A percentile compares a stretch with the other conserved stretches of the same genome.
These are phyloP conservation scores for Thermomucor indicae-seudaticae DNA, from an alignment of 371 early-diverging fungal species.

Conservation along the genomic window DNA sequence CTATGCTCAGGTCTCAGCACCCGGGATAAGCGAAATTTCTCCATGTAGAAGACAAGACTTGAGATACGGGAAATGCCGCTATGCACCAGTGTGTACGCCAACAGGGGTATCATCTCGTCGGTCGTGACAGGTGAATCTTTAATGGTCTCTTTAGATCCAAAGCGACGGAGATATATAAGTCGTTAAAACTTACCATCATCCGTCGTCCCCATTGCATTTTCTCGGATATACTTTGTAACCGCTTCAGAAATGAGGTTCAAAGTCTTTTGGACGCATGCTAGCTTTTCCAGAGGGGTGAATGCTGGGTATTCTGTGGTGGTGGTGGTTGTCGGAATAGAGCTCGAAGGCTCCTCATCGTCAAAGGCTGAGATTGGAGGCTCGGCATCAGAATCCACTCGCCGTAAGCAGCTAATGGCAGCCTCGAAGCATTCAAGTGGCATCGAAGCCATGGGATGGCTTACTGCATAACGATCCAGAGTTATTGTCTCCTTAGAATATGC, in stretches of 20 bases:
- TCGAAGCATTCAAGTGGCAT: constrained; percentile 34
- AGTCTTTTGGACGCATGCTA: constrained; percentile 30
- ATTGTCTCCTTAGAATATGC: constrained; percentile 29
- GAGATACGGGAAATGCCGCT: constrained; percentile 47
- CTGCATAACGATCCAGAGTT: constrained; percentile 32
- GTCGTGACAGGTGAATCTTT: constrained; percentile 49
- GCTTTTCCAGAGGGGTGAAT: constrained; percentile 47
- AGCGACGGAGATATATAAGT: neutral
- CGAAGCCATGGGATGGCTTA: constrained; percentile 36
- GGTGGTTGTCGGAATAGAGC: neutral
- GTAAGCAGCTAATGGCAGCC: constrained; percentile 26
- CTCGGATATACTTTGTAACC: constrained; percentile 23
- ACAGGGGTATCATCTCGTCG: constrained; percentile 61
- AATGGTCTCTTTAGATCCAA: neutral
- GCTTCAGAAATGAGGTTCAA: constrained; percentile 37
- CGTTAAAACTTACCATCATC: constrained; percentile 18
- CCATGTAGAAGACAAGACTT: constrained; percentile 55
- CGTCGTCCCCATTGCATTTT: neutral
- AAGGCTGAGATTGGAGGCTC: constrained; percentile 5
- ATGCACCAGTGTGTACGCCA: constrained; percentile 51
- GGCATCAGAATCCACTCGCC: constrained; percentile 26
- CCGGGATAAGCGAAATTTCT: constrained; percentile 46
- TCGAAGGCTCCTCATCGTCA: constrained; percentile 5
- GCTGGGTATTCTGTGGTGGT: constrained; percentile 18
- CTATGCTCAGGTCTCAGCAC: constrained; percentile 46